phyloP scores from a whole-genome alignment of 1,139 yeast genomes.

The Taphrina communis region DNA sequence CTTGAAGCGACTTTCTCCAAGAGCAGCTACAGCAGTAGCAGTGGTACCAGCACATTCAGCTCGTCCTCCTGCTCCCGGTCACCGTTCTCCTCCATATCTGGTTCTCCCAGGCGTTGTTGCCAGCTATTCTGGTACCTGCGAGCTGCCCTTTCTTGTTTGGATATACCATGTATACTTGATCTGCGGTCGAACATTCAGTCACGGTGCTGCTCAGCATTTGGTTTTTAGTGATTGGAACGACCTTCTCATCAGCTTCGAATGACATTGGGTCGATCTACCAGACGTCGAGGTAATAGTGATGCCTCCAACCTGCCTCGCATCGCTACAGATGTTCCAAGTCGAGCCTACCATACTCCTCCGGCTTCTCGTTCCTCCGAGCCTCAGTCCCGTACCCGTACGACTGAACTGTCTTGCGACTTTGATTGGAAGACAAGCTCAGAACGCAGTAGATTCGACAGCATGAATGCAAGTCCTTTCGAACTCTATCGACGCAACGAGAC shows the following conservation, averaged over 20 bases:
- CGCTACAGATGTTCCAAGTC: neutral
- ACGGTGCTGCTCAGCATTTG: too few species aligned
- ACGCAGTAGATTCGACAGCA: neutral
- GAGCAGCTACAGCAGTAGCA: too few species aligned
- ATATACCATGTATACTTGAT: too few species aligned
- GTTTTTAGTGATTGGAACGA: too few species aligned
- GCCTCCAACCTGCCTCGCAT: neutral
- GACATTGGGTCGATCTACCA: neutral
- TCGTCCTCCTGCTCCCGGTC: neutral
- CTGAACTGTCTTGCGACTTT: neutral
- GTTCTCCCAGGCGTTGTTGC: too few species aligned
- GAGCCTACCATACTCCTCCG: conserved; percentile 26
- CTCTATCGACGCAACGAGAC: conserved; percentile 5
- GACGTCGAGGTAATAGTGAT: conserved; percentile 18
- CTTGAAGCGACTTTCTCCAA: too few species aligned
- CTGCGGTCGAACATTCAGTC: too few species aligned
- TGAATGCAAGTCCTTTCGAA: conserved; percentile 1
- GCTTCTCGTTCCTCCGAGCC: conserved; percentile 30
- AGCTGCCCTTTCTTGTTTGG: too few species aligned
- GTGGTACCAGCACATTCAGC: neutral
- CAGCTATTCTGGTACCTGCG: too few species aligned
- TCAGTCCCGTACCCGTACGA: neutral
- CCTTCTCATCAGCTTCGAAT: neutral
- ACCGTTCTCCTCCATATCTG: neutral
- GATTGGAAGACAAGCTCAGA: neutral